Evolutionary conservation across 306 rosid species (phyloP), one percentile per base, ranked within the genome.

Genomic region (Potentilla sterilis): DNA sequence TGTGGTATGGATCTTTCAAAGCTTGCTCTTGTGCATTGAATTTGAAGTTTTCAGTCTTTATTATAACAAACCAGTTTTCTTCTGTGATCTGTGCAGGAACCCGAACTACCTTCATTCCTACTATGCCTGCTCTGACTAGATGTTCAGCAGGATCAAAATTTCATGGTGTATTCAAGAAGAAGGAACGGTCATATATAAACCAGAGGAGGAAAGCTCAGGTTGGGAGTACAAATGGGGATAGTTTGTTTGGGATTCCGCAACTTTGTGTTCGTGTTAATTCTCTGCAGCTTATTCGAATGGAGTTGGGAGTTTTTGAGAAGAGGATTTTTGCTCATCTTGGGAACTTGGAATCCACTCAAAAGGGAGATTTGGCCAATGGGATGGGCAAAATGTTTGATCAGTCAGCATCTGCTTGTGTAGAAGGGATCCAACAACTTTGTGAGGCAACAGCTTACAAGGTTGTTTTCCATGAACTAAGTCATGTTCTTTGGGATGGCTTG

Each of bases 121-220:
- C 81, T 63, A n/a, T 92, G 74, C 99, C 97, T 72, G 86, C 92
- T 78, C 77, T 95, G 89, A 95, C 99, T 38, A 85, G 99, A 81
- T 95, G 99, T 81, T 90, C 97, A 21, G 81, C 90, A 37, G 82
- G 75, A 70, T 87, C 96, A 19, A 95, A 89, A 78, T 83, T 86
- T 54, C 85, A 83, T 28, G 89, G 97, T 34, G 96, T 89, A 68
- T 92, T 95, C 76, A 82, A 75, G 77, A 92, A 82, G 82, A 92
- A 90, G 81, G 98, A 90, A 42, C 90, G 81, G 85, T 64, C 87
- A 62, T 90, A 83, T 54, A 57, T 80, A 63, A 81, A 49, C 58
- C 96, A 85, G 61, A 86, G 87, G 81, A 86, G 87, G 84, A 88
- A 85, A 79, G 73, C 84, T 16, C 92, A 83, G 73, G 91, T 86